Evolutionary conservation across 257 asterid species (phyloP).

Genomic region (Henckelia pumila): DNA sequence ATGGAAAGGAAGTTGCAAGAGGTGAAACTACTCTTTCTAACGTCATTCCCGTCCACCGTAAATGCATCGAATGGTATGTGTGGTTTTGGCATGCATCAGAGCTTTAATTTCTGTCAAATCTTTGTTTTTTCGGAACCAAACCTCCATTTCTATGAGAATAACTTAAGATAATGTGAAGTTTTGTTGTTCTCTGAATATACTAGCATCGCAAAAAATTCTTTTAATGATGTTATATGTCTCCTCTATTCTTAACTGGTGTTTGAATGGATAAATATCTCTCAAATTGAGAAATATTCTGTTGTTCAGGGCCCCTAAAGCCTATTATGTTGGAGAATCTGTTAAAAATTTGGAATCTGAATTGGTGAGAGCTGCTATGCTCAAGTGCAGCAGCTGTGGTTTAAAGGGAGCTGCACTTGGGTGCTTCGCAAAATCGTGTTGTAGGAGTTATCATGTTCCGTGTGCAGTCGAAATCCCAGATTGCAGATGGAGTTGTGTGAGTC

Average conservation of each 20-base stretch:
- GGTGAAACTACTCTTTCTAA: constrained; percentile 37
- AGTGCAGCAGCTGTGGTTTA: constrained; percentile 78
- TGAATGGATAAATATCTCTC: no score
- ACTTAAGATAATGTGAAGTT: constrained; percentile 1
- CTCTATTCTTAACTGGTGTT: no score
- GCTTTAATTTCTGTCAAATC: constrained; percentile 13
- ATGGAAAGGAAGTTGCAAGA: constrained; percentile 65
- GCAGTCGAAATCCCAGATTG: constrained; percentile 63
- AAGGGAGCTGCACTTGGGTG: constrained; percentile 99
- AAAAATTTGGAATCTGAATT: constrained; percentile 78
- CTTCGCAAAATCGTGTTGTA: constrained; percentile 72
- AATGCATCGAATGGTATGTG: constrained; percentile 81
- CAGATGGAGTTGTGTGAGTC: constrained; percentile 86
- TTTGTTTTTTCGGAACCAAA: background rate
- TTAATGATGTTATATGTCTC: no score
- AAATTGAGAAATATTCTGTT: no score
- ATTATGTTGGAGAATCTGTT: constrained; percentile 57
- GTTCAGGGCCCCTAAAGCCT: constrained; percentile 82
- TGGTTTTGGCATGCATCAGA: constrained; percentile 18
- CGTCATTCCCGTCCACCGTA: constrained; percentile 59
- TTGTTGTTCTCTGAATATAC: no score
- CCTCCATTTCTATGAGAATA: background rate
- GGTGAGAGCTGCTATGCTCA: constrained; percentile 87
- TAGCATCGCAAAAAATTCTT: no score
- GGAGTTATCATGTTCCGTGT: constrained; percentile 84